Evolutionary conservation across 495 filamentous ascomycete species (phyloP), one percentile per base, ranked within the genome.

Genomic region (Penicillium fimorum): DNA sequence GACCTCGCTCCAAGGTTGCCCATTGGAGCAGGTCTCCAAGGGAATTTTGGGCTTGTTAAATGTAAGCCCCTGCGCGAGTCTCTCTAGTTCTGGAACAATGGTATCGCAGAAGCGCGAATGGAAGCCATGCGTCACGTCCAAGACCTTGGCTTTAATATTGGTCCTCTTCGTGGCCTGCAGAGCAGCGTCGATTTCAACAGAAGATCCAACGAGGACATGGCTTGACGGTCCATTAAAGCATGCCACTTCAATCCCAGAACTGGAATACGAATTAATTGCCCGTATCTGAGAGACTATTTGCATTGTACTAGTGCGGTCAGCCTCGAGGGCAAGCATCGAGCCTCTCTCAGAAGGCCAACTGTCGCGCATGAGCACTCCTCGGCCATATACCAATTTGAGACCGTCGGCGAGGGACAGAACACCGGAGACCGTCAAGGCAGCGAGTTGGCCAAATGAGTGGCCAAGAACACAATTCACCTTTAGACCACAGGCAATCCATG

Each of bases 401-500:
- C 50, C 66, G 46, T 83, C 77, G 0, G 30, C 1, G 0, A 82
- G 64, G 0, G 64, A 60, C 0, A 85, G 35, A 0, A 49, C 49
- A 0, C 69, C 73, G 11, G 76, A 63, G 7, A 85, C 60, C n/a
- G 59, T 70, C 0, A 84, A 47, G 0, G 79, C 80, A 6, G 77
- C 76, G 0, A 84, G 62, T 59, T 84, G 66, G 1, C 82, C 82
- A 56, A 85, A 78, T 49, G 74, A 79, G 55, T 84, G 82, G 0
- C 82, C 82, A 18, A 85, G 42, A 0, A 82, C 29, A 0, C 61
- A 48, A 1, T 53, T 60, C 0, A 73, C 60, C 12, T 64, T 24
- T 7, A 84, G 54, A 0, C 82, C 79, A 18, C 59, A 71, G 27
- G 78, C 79, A 0, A 84, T 69, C 82, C 82, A 85, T 7, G 60